Evolutionary conservation across 1,284 basidiomycete species (phyloP).

Genomic region (Apiotrichum gracile): DNA sequence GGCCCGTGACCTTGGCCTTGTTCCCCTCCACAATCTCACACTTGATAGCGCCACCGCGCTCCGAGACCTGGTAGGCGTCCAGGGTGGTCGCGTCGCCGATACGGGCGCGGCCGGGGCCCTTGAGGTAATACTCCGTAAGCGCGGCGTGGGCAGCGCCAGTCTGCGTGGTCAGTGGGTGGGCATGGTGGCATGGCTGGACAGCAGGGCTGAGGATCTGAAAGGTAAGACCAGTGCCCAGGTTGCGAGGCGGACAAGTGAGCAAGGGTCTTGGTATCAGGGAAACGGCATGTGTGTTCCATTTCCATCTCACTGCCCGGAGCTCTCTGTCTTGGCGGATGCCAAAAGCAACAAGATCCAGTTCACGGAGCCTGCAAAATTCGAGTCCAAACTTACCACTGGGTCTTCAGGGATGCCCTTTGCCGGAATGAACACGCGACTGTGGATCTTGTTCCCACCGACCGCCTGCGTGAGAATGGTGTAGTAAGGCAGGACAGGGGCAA

Average conservation of each 20-base stretch:
- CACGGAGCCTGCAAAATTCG: too few species aligned
- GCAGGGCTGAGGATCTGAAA: background rate
- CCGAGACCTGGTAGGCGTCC: conserved; percentile 10
- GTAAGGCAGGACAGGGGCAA: background rate
- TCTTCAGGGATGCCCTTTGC: conserved; percentile 31
- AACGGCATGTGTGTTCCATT: too few species aligned
- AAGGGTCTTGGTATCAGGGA: too few species aligned
- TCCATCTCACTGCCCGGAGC: too few species aligned
- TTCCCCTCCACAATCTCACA: background rate
- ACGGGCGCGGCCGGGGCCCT: background rate
- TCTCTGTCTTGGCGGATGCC: too few species aligned
- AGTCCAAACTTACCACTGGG: conserved; percentile 28
- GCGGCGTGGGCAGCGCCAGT: conserved; percentile 35
- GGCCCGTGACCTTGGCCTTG: background rate
- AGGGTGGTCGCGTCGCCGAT: background rate
- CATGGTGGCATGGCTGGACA: background rate
- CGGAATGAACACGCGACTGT: conserved; percentile 29
- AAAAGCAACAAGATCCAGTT: too few species aligned
- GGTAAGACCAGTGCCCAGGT: too few species aligned
- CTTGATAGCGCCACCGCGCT: conserved; percentile 11
- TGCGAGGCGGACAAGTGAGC: too few species aligned
- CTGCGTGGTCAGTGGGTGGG: conserved; percentile 10
- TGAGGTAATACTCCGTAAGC: conserved; percentile 33
- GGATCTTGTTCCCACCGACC: conserved; percentile 1
- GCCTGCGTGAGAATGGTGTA: conserved; percentile 11